Evolutionary conservation across 106 monocot species (phyloP), one percentile per base, ranked within the genome.

Genomic region (Dioscorea dumetorum): DNA sequence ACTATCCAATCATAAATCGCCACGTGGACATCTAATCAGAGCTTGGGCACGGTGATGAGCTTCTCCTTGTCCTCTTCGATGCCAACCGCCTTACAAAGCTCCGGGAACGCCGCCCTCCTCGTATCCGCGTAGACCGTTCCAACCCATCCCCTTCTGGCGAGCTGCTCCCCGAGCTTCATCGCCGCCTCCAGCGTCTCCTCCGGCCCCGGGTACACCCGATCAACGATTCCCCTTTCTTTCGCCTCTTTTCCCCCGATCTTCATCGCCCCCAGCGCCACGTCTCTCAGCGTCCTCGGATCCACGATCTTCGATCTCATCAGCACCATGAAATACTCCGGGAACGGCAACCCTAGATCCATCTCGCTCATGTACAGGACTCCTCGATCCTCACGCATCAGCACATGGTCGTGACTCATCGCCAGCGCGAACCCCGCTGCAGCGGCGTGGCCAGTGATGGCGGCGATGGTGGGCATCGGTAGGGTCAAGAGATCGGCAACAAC

Each of bases 331-430:
- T 49, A 76, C 9, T 71, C 67, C 21, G 73, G 66, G 33, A 81
- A 65, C 4, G 74, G 78, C 56, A 82, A 57, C 2, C 67, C 73
- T 24, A 71, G 12, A 64, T 81, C 79, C 58, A 81, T 41, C 76
- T 86, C 85, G 81, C 81, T 81, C 81, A 86, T 78, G 69, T 86
- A 86, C 21, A 86, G 48, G n/a, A 81, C 58, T n/a, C 82, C 87
- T 9, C 73, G 61, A 54, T 84, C 88, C 8, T 22, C 69, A 57
- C 88, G 50, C 88, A 88, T 88, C 50, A 48, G 16, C 13, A 72
- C 41, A 61, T 84, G 77, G 60, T 91, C 90, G 66, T 81, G 85
- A 58, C 50, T 14, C 4, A 86, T 61, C 24, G 81, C 83, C 17
- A 91, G 79, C 54, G 78, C 61, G 71, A 86, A 69, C 31, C 90